These are phyloP conservation scores for Cordyceps pruinosa DNA, from an alignment of 2,329 filamentous ascomycete species.

Conservation along the genomic window DNA sequence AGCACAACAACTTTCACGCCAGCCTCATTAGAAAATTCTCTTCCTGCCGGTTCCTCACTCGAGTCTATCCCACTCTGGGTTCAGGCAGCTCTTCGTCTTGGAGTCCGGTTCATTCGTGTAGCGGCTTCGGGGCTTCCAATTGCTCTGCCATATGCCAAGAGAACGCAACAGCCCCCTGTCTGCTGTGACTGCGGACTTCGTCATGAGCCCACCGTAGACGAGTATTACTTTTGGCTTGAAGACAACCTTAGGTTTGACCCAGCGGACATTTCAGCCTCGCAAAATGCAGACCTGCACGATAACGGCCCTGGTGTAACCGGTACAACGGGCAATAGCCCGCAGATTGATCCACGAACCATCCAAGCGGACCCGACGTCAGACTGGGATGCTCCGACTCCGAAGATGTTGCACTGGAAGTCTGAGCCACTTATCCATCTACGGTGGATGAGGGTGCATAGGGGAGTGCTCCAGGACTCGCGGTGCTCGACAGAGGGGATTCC, in stretches of 20 bases:
- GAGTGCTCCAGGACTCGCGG: neutral
- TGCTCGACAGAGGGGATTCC: constrained; percentile 8
- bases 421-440: neutral
- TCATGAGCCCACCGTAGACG: constrained; percentile 4
- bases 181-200: neutral
- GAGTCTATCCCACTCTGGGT: constrained; percentile 10
- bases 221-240: constrained; percentile 11
- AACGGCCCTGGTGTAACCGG: neutral
- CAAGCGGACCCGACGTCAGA: constrained; percentile 9
- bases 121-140: constrained; percentile 1
- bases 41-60: neutral
- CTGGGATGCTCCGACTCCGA: constrained; percentile 4
- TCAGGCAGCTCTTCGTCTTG: neutral
- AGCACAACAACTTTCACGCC: neutral
- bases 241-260: constrained; percentile 5
- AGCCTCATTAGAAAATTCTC: neutral
- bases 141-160: neutral
- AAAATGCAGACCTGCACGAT: constrained; percentile 6
- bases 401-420: constrained; percentile 6
- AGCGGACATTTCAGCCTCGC: neutral
- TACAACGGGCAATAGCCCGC: neutral
- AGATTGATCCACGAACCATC: constrained; percentile 9
- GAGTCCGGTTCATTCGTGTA: constrained; percentile 8
- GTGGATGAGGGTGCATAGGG: constrained; percentile 8
- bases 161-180: neutral